phyloP scores from a whole-genome alignment of 2,329 filamentous ascomycete species.

The Trichothecium roseum region DNA sequence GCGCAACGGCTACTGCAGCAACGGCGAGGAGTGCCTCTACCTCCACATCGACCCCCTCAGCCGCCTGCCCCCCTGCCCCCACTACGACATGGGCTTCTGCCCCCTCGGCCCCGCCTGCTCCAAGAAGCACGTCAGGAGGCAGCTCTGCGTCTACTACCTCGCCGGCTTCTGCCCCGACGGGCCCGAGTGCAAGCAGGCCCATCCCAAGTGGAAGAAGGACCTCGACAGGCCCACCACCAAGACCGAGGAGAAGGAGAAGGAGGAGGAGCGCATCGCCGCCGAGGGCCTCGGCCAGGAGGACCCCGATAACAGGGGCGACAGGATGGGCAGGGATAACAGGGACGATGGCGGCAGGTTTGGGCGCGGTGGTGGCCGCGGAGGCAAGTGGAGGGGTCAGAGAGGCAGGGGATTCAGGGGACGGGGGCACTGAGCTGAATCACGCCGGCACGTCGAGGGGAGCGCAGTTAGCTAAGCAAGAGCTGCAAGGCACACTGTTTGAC shows the following conservation, averaged over 20 bases:
- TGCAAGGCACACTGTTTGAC: background rate
- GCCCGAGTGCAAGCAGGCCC: slow-evolving; percentile 63
- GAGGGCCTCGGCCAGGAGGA: slow-evolving; percentile 17
- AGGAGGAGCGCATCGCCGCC: slow-evolving; percentile 14
- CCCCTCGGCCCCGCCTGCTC: slow-evolving; percentile 78
- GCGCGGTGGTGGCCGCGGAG: slow-evolving; percentile 21
- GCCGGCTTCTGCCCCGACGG: slow-evolving; percentile 91
- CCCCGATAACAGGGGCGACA: slow-evolving; percentile 27
- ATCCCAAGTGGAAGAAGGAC: slow-evolving; percentile 71
- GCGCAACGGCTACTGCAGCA: slow-evolving; percentile 86
- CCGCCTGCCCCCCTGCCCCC: slow-evolving; percentile 70
- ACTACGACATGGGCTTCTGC: slow-evolving; percentile 93
- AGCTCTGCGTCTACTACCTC: slow-evolving; percentile 74
- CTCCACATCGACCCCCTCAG: slow-evolving; percentile 79
- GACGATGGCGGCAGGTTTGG: slow-evolving; percentile 19
- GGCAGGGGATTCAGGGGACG: slow-evolving; percentile 21
- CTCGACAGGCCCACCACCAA: slow-evolving; percentile 67
- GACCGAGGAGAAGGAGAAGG: slow-evolving; percentile 52
- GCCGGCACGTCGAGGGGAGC: slow-evolving; percentile 1
- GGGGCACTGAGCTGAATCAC: slow-evolving; percentile 16
- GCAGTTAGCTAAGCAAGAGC: background rate
- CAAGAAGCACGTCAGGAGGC: slow-evolving; percentile 78
- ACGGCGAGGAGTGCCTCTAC: slow-evolving; percentile 93
- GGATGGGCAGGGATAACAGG: slow-evolving; percentile 17
- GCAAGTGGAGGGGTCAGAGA: slow-evolving; percentile 26